phyloP scores from a whole-genome alignment of 441 rosid species.

The Adansonia grandidieri region DNA sequence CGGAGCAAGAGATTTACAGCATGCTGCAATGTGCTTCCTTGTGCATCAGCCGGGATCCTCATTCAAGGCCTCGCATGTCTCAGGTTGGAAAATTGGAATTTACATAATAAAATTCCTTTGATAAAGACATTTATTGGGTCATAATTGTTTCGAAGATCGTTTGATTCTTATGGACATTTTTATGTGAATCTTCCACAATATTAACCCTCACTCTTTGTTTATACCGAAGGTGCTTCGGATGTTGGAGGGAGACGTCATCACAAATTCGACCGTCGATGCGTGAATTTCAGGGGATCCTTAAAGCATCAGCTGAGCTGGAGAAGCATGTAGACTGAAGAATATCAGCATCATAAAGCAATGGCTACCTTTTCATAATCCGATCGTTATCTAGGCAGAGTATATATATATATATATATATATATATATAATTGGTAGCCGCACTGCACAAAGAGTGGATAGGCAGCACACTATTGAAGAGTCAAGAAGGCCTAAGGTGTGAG shows the following conservation, averaged over 20 bases:
- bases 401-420: too few species aligned
- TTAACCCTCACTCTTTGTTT: neutral
- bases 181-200: neutral
- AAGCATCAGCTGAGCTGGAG: neutral
- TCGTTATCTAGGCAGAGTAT: neutral
- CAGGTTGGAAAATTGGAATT: slow-evolving; percentile 45
- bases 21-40: slow-evolving; percentile 70
- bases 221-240: slow-evolving; percentile 73
- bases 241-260: slow-evolving; percentile 66
- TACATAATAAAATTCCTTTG: neutral
- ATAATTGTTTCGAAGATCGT: neutral
- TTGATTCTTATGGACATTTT: neutral
- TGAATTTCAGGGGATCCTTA: neutral
- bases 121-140: neutral
- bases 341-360: neutral
- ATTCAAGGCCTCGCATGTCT: slow-evolving; percentile 69
- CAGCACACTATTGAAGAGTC: neutral
- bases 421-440: neutral
- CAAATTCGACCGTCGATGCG: slow-evolving; percentile 31
- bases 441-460: neutral
- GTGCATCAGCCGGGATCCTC: slow-evolving; percentile 67
- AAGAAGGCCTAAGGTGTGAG: neutral
- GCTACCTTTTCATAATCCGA: neutral
- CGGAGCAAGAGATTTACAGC: slow-evolving; percentile 49
- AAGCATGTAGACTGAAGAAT: neutral